Percentiles rank a stretch among this genome's conserved stretches.
These are phyloP conservation scores for Ormosia emarginata DNA, from an alignment of 306 rosid species.

Conservation along the genomic window DNA sequence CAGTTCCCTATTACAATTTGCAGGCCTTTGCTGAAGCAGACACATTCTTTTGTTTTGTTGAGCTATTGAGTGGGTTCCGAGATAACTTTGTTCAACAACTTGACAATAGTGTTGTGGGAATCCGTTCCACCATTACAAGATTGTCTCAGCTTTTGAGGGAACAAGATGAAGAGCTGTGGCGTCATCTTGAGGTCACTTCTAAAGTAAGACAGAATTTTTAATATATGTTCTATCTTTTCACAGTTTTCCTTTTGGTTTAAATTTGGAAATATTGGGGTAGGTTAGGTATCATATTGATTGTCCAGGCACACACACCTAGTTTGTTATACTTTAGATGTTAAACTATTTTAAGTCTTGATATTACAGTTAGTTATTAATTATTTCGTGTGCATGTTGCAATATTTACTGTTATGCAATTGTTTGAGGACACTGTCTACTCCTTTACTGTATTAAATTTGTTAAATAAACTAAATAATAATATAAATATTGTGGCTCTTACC, in stretches of 20 bases:
- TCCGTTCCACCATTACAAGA: slow-evolving; percentile 87
- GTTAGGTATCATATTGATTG: not conserved
- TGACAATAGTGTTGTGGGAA: slow-evolving; percentile 97
- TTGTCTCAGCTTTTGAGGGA: slow-evolving; percentile 89
- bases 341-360: not conserved
- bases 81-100: slow-evolving; percentile 98
- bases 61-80: slow-evolving; percentile 89
- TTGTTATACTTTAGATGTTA: not conserved
- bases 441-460: not conserved
- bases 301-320: not conserved
- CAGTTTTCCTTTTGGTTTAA: not conserved
- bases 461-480: not conserved
- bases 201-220: slow-evolving; percentile 54
- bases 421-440: not conserved
- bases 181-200: slow-evolving; percentile 96
- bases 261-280: slow-evolving; percentile 1
- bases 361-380: slow-evolving; percentile 2
- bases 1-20: slow-evolving; percentile 35
- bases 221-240: not conserved
- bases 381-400: not conserved
- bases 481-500: not conserved
- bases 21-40: slow-evolving; percentile 96
- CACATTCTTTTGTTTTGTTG: slow-evolving; percentile 97
- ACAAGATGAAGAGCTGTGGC: slow-evolving; percentile 99
- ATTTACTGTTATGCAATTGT: not conserved